phyloP scores from a whole-genome alignment of 2,329 filamentous ascomycete species.

The Sarocladium kiliense region DNA sequence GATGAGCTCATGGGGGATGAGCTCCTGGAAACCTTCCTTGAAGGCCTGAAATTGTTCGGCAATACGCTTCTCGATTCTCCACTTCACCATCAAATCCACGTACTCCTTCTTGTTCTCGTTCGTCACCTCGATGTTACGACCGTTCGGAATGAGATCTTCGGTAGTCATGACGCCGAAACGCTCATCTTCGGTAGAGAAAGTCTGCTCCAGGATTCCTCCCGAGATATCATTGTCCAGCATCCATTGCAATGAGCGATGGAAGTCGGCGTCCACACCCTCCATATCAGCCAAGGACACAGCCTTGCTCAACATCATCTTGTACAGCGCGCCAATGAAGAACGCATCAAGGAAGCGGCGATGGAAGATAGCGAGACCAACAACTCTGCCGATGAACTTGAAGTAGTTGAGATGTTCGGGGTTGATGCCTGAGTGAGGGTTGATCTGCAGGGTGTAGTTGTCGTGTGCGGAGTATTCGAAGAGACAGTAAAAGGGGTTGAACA shows the following conservation, averaged over 20 bases:
- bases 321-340: constrained; percentile 97
- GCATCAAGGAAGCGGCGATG: constrained; percentile 95
- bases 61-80: constrained; percentile 98
- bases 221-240: constrained; percentile 96
- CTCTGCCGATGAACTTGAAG: constrained; percentile 98
- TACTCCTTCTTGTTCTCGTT: constrained; percentile 99
- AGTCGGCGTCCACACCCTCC: constrained; percentile 96
- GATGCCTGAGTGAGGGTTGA: constrained; percentile 98
- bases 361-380: constrained; percentile 96
- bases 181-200: constrained; percentile 96
- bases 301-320: constrained; percentile 99
- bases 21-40: constrained; percentile 93
- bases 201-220: constrained; percentile 87
- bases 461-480: constrained; percentile 99
- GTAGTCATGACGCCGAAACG: constrained; percentile 91
- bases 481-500: constrained; percentile 99
- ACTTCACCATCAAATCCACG: constrained; percentile 96
- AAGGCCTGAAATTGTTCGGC: constrained; percentile 98
- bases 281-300: constrained; percentile 88
- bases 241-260: constrained; percentile 95
- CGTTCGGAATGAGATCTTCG: constrained; percentile 87
- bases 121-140: constrained; percentile 89
- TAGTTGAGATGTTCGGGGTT: constrained; percentile 99
- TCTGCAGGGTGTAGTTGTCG: constrained; percentile 99
- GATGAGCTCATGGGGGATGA: constrained; percentile 92